Evolutionary conservation across 768 basidiomycete species (phyloP).

Genomic region (Russula earlei): DNA sequence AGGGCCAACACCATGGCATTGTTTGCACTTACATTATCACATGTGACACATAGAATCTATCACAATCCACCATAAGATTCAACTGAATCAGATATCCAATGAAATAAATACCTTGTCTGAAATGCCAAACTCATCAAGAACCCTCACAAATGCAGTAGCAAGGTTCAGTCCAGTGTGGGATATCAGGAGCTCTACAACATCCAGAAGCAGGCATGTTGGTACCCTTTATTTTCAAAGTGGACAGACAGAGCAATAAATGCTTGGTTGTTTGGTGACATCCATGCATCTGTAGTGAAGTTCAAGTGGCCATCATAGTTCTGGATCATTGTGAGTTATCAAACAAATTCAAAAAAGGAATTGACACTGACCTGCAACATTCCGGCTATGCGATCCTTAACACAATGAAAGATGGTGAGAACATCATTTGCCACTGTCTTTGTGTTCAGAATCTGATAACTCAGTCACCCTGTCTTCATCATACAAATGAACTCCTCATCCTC

Average conservation of each 20-base stretch:
- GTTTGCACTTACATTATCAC: no score
- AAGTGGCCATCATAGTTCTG: not conserved
- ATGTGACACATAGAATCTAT: no score
- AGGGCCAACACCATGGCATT: no score
- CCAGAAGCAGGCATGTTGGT: not conserved
- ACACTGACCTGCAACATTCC: no score
- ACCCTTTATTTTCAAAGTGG: not conserved
- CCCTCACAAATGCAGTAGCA: not conserved
- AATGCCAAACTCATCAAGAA: slow-evolving; percentile 22
- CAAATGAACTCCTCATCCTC: slow-evolving; percentile 27
- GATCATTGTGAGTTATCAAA: slow-evolving; percentile 4
- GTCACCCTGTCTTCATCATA: slow-evolving; percentile 30
- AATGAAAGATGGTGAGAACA: slow-evolving; percentile 25
- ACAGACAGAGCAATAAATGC: not conserved
- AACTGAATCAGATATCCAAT: not conserved
- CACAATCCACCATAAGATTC: slow-evolving; percentile 30
- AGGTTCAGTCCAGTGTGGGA: not conserved
- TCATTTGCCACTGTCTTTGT: slow-evolving; percentile 28
- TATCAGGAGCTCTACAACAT: not conserved
- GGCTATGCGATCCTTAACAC: slow-evolving; percentile 22
- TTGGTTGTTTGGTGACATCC: not conserved
- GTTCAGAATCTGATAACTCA: slow-evolving; percentile 28
- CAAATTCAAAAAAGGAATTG: no score
- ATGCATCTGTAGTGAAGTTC: not conserved
- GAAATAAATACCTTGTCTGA: slow-evolving; percentile 24